Evolutionary conservation across 2,329 filamentous ascomycete species (phyloP).

Genomic region (Plenodomus biglobosus): DNA sequence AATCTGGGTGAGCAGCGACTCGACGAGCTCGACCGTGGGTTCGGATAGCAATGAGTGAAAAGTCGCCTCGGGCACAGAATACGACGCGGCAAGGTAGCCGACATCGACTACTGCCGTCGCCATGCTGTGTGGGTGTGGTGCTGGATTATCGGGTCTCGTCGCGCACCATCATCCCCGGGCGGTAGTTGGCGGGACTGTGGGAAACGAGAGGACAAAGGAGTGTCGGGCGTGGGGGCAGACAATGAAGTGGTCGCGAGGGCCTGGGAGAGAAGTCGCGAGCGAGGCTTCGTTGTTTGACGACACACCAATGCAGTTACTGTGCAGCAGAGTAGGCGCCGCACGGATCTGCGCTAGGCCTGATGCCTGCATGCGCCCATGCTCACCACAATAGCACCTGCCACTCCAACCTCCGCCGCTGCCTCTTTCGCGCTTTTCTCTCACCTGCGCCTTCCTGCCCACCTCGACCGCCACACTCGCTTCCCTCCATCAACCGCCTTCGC

Average conservation of each 20-base stretch:
- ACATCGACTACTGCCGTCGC: slow-evolving; percentile 66
- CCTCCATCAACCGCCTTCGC: too few species aligned
- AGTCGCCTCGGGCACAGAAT: slow-evolving; percentile 66
- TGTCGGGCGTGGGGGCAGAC: slow-evolving; percentile 17
- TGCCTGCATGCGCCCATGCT: slow-evolving; percentile 21
- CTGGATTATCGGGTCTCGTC: neutral
- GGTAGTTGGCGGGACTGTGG: neutral
- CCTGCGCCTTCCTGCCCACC: slow-evolving; percentile 1
- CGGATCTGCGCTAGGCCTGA: slow-evolving; percentile 11
- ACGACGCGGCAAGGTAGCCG: slow-evolving; percentile 71
- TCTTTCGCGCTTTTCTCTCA: slow-evolving; percentile 6
- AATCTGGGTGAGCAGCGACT: slow-evolving; percentile 72
- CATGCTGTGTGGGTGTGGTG: slow-evolving; percentile 49
- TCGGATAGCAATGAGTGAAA: slow-evolving; percentile 63
- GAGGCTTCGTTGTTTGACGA: slow-evolving; percentile 24
- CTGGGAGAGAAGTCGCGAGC: slow-evolving; percentile 17
- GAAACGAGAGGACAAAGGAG: slow-evolving; percentile 29
- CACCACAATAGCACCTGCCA: slow-evolving; percentile 8
- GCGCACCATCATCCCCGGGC: slow-evolving; percentile 28
- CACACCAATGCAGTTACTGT: neutral
- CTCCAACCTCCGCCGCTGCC: slow-evolving; percentile 1
- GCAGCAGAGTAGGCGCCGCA: slow-evolving; percentile 5
- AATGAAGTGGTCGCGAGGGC: slow-evolving; percentile 12
- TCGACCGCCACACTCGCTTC: slow-evolving; percentile 5
- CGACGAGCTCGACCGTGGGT: slow-evolving; percentile 78